Evolutionary conservation across 495 filamentous ascomycete genomes (phyloP).

Genomic region (Tuber aestivum): DNA sequence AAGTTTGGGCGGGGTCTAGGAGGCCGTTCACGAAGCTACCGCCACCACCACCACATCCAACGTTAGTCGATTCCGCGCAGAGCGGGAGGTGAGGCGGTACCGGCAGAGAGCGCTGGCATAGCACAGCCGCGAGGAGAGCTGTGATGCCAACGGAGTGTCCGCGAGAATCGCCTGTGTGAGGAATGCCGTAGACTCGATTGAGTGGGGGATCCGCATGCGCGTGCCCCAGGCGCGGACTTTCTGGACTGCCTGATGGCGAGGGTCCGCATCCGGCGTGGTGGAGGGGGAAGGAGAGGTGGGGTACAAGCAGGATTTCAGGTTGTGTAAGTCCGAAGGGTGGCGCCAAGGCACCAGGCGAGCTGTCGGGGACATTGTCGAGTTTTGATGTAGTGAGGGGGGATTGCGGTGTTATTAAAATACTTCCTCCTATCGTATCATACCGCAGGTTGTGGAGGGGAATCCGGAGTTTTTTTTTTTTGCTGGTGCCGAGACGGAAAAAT

Average conservation of each 20-base stretch:
- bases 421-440: too few species aligned
- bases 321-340: slow-evolving; percentile 27
- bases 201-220: slow-evolving; percentile 37
- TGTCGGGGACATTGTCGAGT: slow-evolving; percentile 24
- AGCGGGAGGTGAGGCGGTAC: slow-evolving; percentile 14
- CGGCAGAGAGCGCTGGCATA: slow-evolving; percentile 39
- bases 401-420: neutral
- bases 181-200: slow-evolving; percentile 40
- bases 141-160: slow-evolving; percentile 20
- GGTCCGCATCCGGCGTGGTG: slow-evolving; percentile 13
- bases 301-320: slow-evolving; percentile 33
- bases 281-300: slow-evolving; percentile 17
- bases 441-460: neutral
- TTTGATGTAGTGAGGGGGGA: neutral
- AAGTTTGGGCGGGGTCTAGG: slow-evolving; percentile 66
- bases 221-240: slow-evolving; percentile 37
- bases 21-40: slow-evolving; percentile 84
- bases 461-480: neutral
- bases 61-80: neutral
- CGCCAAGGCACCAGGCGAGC: slow-evolving; percentile 39
- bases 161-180: slow-evolving; percentile 34
- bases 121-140: slow-evolving; percentile 27
- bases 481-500: neutral
- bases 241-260: neutral
- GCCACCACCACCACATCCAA: neutral